Conservation (phyloP, 148 eudicot genomes). For the Chenopodium suecicum region DNA sequence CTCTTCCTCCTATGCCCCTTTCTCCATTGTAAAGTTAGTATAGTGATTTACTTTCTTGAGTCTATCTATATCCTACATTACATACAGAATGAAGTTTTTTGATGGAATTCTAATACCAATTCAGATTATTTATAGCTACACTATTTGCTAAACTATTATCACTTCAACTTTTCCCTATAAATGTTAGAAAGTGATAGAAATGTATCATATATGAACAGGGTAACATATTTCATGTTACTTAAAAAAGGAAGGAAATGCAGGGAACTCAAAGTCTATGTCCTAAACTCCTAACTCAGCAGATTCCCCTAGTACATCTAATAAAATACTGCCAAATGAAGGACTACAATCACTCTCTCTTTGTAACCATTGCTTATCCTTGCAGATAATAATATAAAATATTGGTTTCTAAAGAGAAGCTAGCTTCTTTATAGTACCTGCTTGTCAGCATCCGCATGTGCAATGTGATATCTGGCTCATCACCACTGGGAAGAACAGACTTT, state of each 20-base stretch:
- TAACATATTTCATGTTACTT: background rate
- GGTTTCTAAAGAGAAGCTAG: background rate
- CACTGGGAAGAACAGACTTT: slow-evolving; percentile 59
- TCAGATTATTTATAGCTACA: background rate
- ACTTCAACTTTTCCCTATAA: background rate
- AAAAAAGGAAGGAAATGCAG: background rate
- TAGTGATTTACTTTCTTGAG: background rate
- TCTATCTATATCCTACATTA: too few relatives aligned
- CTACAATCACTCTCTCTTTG: too few relatives aligned
- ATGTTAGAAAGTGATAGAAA: too few relatives aligned
- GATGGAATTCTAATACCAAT: background rate
- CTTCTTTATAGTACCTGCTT: slow-evolving; percentile 51
- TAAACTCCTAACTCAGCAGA: background rate
- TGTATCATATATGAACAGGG: background rate
- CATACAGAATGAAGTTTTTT: background rate
- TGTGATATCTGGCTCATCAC: slow-evolving; percentile 64
- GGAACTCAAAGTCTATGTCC: background rate
- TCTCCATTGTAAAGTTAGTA: background rate
- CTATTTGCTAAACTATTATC: background rate
- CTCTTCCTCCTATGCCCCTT: background rate
- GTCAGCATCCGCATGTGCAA: slow-evolving; percentile 94
- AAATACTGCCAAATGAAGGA: background rate
- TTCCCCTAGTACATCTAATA: background rate
- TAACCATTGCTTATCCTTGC: background rate
- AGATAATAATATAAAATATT: background rate